phyloP scores from a whole-genome alignment of 768 basidiomycete species.

The Russula emetica region DNA sequence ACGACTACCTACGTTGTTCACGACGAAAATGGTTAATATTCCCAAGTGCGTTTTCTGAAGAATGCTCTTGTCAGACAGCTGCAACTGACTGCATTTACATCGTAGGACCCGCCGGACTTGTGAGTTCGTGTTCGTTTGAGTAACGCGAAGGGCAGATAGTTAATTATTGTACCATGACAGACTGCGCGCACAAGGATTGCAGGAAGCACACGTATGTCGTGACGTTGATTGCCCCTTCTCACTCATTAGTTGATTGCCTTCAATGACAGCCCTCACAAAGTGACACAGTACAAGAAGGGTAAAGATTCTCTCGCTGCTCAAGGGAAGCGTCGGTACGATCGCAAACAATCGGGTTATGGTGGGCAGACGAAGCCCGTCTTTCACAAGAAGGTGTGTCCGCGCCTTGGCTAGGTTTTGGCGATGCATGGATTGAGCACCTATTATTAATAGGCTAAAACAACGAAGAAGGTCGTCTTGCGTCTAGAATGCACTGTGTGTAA shows the following conservation, averaged over 20 bases:
- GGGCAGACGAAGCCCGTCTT: constrained; percentile 99
- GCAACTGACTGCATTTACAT: constrained; percentile 20
- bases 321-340: constrained; percentile 99
- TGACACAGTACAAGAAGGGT: constrained; percentile 99
- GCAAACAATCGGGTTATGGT: constrained; percentile 98
- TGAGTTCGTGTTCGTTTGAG: constrained; percentile 51
- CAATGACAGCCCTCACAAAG: constrained; percentile 83
- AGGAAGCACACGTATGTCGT: constrained; percentile 90
- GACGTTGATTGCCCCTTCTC: neutral
- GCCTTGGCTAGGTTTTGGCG: neutral
- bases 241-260: constrained; percentile 13
- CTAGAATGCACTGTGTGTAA: constrained; percentile 98
- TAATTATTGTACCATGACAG: constrained; percentile 38
- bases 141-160: constrained; percentile 6
- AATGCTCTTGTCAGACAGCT: neutral
- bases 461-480: constrained; percentile 98
- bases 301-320: constrained; percentile 97
- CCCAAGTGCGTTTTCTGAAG: constrained; percentile 71
- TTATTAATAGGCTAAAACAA: constrained; percentile 77
- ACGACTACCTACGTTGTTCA: neutral
- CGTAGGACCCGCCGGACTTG: constrained; percentile 91
- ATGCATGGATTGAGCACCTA: neutral
- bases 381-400: constrained; percentile 92
- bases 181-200: constrained; percentile 96
- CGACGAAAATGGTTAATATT: constrained; percentile 85